Evolutionary conservation across 768 basidiomycete species (phyloP).

Genomic region (Phanerochaete sordida): DNA sequence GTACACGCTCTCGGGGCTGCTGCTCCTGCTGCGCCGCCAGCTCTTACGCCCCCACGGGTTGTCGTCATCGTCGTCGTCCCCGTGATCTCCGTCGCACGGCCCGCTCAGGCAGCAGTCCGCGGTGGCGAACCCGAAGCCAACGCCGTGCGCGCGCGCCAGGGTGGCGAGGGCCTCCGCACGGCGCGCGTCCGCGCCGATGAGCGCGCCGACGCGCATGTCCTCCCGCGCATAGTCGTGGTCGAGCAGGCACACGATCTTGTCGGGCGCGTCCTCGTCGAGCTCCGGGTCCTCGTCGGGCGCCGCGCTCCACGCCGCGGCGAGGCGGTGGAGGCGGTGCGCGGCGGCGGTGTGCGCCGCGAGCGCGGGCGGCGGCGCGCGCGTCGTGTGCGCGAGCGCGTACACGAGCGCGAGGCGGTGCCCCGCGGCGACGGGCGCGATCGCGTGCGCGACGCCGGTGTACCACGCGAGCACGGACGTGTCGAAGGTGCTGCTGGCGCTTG

Average conservation of each 20-base stretch:
- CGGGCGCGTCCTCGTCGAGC: conserved; percentile 22
- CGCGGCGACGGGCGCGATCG: conserved; percentile 43
- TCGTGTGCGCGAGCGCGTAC: conserved; percentile 44
- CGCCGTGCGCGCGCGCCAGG: conserved; percentile 31
- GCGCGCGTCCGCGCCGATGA: conserved; percentile 39
- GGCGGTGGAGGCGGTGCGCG: conserved; percentile 21
- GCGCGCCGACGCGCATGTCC: conserved; percentile 23
- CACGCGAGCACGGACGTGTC: conserved; percentile 41
- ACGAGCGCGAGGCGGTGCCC: conserved; percentile 50
- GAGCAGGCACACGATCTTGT: conserved; percentile 31
- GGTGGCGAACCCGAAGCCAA: conserved; percentile 34
- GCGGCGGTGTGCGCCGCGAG: conserved; percentile 21
- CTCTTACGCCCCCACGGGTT: background rate
- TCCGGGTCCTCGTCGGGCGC: no score
- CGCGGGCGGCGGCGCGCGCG: conserved; percentile 19
- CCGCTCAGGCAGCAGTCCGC: conserved; percentile 27
- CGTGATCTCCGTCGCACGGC: no score
- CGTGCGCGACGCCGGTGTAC: conserved; percentile 51
- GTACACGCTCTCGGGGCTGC: background rate
- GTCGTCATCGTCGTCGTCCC: background rate
- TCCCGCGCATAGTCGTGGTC: conserved; percentile 31
- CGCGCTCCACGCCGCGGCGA: conserved; percentile 36
- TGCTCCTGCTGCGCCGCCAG: background rate
- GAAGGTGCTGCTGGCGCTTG: conserved; percentile 26
- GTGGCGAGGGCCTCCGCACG: conserved; percentile 28